Base-by-base conservation (phyloP, 345 rosid genomes). In the Alliaria petiolata region DNA sequence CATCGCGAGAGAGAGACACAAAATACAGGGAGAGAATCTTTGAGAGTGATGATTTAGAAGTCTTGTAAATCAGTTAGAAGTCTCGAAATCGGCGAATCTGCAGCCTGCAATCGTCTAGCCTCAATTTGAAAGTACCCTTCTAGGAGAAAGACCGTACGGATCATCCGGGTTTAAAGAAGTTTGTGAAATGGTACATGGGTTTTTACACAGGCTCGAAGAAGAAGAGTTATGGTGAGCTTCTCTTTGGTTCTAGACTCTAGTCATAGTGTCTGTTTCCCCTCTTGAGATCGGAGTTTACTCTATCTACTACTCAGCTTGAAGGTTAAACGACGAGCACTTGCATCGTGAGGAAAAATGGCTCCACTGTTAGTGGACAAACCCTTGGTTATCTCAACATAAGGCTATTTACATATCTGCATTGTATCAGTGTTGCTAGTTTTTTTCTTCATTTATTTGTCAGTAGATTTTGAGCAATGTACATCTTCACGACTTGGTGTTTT, bases 161-260 rank as follows among this genome's bases (percentile, higher is more conserved):
- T 50, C 86, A 74, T 3, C 92, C 89, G 1, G 96, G 96, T 34
- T 22, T 85, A 72, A 87, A 83, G 72, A 85, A 89, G 85, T 89
- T 89, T 71, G 91, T 85, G 72, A 81, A 77, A 65, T 86, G 96
- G 96, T 90, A 87, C 20, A 70, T 82, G 73, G 67, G 79, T 8
- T 84, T 81, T 61, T 80, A 89, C 74, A 54, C 76, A 6, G 78
- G 65, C 22, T 79, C 86, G 9, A 84, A 79, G 73, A 79, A 75
- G 76, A 84, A 77, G 79, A 79, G 79, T 61, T 79, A 20, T 57
- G 70, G 79, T 76, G 79, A 75, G 25, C n/a, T 9, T 19, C 54
- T 42, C 31, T 38, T 40, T 25, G 50, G 44, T 31, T 31, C 28
- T 46, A 38, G 20, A 26, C 31, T n/a, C n/a, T n/a, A n/a, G n/a